Evolutionary conservation across 1,284 basidiomycete species (phyloP).

Genomic region (Microbotryomycetes sp.): DNA sequence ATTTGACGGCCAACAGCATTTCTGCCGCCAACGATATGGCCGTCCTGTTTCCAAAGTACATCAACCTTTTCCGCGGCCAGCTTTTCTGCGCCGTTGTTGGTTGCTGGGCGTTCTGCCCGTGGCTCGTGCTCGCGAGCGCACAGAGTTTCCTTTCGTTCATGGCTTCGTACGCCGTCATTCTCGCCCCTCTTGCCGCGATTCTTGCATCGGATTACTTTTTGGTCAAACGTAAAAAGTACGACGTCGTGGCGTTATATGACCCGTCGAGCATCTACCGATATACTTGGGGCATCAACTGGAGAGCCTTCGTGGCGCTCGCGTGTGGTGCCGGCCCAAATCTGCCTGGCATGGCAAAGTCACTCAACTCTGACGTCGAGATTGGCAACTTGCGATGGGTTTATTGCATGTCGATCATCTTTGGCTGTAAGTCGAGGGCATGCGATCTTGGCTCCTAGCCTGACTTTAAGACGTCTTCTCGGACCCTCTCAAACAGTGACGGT

Average conservation of each 20-base stretch:
- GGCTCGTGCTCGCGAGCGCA: background rate
- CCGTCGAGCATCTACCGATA: constrained; percentile 18
- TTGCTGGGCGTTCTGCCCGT: constrained; percentile 16
- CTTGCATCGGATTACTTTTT: constrained; percentile 24
- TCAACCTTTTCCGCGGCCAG: constrained; percentile 52
- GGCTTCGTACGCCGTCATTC: constrained; percentile 10
- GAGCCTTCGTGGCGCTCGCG: constrained; percentile 17
- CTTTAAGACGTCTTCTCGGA: background rate
- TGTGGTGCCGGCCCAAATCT: constrained; percentile 18
- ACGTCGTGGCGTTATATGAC: constrained; percentile 22
- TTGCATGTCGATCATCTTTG: background rate
- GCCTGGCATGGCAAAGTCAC: constrained; percentile 23
- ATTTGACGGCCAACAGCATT: constrained; percentile 51
- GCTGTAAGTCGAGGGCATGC: background rate
- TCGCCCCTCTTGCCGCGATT: constrained; percentile 23
- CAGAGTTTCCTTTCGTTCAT: constrained; percentile 4
- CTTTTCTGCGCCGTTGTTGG: constrained; percentile 50
- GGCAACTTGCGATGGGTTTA: constrained; percentile 18
- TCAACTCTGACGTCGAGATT: constrained; percentile 14
- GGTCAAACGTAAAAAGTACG: constrained; percentile 18
- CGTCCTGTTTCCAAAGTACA: constrained; percentile 42
- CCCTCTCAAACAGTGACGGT: constrained; percentile 1
- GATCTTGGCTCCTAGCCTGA: constrained; percentile 6
- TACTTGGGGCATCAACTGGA: constrained; percentile 18
- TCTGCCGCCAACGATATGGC: constrained; percentile 63